Percentiles rank a stretch among this genome's conserved stretches.
Evolutionary conservation across 495 filamentous ascomycete genomes (phyloP).

Genomic region (Parmelia sp.): DNA sequence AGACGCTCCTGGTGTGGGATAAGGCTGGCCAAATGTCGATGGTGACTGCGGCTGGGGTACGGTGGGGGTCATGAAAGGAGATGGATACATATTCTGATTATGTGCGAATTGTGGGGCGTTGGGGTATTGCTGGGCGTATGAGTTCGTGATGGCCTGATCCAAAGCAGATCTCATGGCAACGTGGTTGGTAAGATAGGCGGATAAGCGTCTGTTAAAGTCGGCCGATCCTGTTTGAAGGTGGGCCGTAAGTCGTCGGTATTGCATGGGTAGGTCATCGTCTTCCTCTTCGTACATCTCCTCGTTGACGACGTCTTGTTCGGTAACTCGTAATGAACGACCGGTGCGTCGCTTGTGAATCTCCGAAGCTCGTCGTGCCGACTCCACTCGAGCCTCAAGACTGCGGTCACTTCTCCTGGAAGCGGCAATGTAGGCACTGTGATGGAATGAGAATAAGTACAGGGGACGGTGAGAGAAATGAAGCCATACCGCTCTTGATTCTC

Average conservation of each 20-base stretch:
- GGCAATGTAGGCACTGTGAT: conserved; percentile 77
- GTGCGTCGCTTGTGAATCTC: conserved; percentile 87
- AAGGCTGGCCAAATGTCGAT: conserved; percentile 33
- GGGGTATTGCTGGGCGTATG: conserved; percentile 41
- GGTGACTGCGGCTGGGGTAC: conserved; percentile 32
- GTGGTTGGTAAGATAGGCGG: conserved; percentile 54
- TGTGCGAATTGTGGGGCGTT: conserved; percentile 37
- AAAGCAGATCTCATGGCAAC: conserved; percentile 50
- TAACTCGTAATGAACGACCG: conserved; percentile 75
- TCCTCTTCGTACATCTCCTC: conserved; percentile 99
- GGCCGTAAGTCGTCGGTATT: conserved; percentile 50
- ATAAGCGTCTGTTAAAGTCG: conserved; percentile 52
- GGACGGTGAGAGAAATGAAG: neutral
- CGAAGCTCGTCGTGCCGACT: conserved; percentile 82
- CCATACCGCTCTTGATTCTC: conserved; percentile 84
- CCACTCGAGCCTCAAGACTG: conserved; percentile 79
- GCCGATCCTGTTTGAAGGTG: conserved; percentile 48
- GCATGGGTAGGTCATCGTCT: conserved; percentile 54
- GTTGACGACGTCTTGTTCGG: conserved; percentile 78
- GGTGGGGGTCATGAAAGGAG: conserved; percentile 34
- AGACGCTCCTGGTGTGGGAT: conserved; percentile 30
- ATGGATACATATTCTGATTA: conserved; percentile 37
- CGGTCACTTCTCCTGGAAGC: conserved; percentile 88
- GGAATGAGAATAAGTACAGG: conserved; percentile 17
- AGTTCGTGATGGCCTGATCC: conserved; percentile 43